phyloP scores from a whole-genome alignment of 257 asterid species.

The Nicotiana noctiflora region DNA sequence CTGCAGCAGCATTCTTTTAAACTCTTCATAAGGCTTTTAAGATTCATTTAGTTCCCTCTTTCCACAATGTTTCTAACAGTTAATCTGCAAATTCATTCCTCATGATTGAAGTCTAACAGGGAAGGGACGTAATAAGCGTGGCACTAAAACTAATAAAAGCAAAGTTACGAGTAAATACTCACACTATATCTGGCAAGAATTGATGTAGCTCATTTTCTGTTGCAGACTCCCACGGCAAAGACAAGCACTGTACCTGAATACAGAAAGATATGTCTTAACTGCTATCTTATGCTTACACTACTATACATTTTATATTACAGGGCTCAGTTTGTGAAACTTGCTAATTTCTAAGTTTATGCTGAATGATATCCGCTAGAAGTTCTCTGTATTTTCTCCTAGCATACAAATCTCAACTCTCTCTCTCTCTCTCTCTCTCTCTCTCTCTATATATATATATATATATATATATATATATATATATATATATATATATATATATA shows the following conservation, averaged over 20 bases:
- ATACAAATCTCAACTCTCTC: too few species aligned
- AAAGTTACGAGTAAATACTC: slow-evolving; percentile 17
- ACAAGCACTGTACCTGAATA: slow-evolving; percentile 54
- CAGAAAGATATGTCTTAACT: slow-evolving; percentile 17
- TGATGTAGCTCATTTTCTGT: slow-evolving; percentile 43
- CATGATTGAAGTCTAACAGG: not conserved
- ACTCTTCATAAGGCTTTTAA: not conserved
- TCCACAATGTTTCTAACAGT: not conserved
- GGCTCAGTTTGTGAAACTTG: not conserved
- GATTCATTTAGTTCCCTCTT: not conserved
- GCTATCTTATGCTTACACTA: not conserved
- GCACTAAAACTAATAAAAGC: not conserved
- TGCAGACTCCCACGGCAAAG: slow-evolving; percentile 83
- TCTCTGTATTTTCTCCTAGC: too few species aligned
- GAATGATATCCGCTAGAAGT: not conserved
- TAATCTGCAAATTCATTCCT: not conserved
- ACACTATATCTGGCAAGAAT: slow-evolving; percentile 68
- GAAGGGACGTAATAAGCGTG: not conserved
- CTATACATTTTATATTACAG: not conserved
- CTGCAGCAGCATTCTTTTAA: not conserved
- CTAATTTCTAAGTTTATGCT: not conserved
- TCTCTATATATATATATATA: too few species aligned
- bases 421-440: too few species aligned
- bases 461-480: too few species aligned
- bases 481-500: too few species aligned